Base-by-base conservation (phyloP, 208 protist species). In the Crithidia fasciculata region DNA sequence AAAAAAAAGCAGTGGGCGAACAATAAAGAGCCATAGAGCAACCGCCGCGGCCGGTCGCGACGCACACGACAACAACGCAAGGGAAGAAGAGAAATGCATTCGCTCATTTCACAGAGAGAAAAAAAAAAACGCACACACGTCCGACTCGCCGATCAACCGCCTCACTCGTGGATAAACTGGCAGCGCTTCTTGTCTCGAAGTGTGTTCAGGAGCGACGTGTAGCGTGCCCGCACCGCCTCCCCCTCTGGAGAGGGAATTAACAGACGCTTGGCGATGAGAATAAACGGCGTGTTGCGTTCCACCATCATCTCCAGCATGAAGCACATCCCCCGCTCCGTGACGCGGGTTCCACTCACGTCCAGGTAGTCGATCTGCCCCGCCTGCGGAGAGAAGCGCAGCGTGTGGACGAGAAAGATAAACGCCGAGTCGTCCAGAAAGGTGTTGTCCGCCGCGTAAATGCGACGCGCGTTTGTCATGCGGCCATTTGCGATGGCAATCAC, bases 251-350 rank as follows among this genome's bases (percentile, higher is more conserved):
- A 77, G 8, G 72, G 78, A 52, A 88, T 78, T 12, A 58, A 36
- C 19, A 90, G 64, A 47, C 79, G 73, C 78, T 88, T 85, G 50
- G 72, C 81, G 65, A 95, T 58, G 39, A 96, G 83, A 10, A 85
- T 88, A 67, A 95, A 96, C 15, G 78, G 68, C 37, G 69, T 82
- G 43, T 82, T 80, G 18, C 89, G 80, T 69, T 95, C 92, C 47
- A 81, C 61, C 77, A 95, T 91, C 87, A 91, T 91, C 65, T 95
- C 86, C 45, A 94, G 74, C 69, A 91, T 50, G 79, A 93, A 95
- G 75, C 69, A 90, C 64, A 96, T 80, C 13, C 89, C 92, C 18
- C 88, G 86, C 67, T 86, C 88, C 60, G 84, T 91, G 47, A 96
- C 89, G 28, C 72, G 79, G 5, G 89, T 96, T 16, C 74, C 79